Percentiles rank a stretch among this genome's conserved stretches.
Evolutionary conservation across 164 flowering plant species (phyloP).

Genomic region (Aristolochia californica): DNA sequence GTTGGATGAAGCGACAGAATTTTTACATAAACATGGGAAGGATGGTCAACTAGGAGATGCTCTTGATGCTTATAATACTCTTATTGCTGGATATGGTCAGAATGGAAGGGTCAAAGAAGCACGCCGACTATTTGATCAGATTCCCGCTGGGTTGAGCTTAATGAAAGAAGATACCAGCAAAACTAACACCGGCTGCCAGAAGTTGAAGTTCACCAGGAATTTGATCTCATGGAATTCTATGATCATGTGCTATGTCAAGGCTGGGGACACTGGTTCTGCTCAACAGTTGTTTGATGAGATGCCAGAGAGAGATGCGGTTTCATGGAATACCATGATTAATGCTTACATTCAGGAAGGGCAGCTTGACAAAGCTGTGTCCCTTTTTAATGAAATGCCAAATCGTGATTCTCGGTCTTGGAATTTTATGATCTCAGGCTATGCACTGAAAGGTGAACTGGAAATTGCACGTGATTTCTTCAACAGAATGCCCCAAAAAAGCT

Average conservation of each 20-base stretch:
- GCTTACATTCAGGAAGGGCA: constrained; percentile 8
- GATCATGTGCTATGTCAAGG: constrained; percentile 15
- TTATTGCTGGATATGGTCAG: constrained; percentile 10
- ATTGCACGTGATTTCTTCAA: constrained; percentile 10
- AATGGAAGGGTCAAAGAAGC: too few species aligned
- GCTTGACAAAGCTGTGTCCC: constrained; percentile 7
- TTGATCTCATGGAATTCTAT: constrained; percentile 13
- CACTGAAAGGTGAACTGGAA: constrained; percentile 7
- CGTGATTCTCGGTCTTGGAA: constrained; percentile 13
- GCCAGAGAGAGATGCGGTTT: constrained; percentile 11
- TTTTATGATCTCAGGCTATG: constrained; percentile 11
- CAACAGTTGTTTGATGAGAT: constrained; percentile 9
- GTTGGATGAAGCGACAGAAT: constrained; percentile 10
- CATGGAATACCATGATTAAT: constrained; percentile 15
- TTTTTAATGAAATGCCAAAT: constrained; percentile 10
- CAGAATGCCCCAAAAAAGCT: constrained; percentile 9
- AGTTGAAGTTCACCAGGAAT: constrained; percentile 5
- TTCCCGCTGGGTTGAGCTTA: background rate
- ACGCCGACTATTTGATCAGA: too few species aligned
- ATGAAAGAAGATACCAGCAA: too few species aligned
- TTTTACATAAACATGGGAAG: constrained; percentile 3
- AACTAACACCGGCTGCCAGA: background rate
- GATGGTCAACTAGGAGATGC: too few species aligned
- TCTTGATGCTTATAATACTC: background rate
- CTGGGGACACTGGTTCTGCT: constrained; percentile 8